Evolutionary conservation across 768 basidiomycete genomes (phyloP), one percentile per base, ranked within the genome.

Genomic region (Neoboletus subvelutipes): DNA sequence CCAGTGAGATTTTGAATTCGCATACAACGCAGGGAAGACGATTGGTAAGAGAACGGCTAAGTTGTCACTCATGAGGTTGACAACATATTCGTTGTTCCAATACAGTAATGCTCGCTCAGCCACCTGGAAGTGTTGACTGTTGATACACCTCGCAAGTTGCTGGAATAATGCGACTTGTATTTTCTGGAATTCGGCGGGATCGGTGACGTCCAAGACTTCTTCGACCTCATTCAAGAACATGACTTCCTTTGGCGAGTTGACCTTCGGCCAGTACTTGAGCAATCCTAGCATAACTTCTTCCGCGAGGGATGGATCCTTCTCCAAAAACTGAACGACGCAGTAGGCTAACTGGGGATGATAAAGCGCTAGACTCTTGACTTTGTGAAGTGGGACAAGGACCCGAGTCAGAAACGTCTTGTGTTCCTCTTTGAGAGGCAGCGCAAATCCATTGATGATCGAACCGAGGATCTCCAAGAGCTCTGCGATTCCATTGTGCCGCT

Each of bases 81-180:
- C 92, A 63, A 98, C 95, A 75, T 98, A 99, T 76, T 98, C 97
- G 76, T 98, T 98, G 77, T 98, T 98, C 97, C 97, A 99, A 73
- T 97, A 98, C 64, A 97, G 82, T 57, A 99, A 75, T 4, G 96
- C 96, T 42, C 97, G 85, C 73, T 99, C 97, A 7, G 97, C 96
- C 31, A 99, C 96, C 76, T 99, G 97, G 84, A 99, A 99, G 75
- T 99, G 97, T 72, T 98, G 97, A 68, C 92, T 94, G 71, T 96
- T 97, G 83, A 99, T 94, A 76, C 97, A 99, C 58, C 93, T 83
- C 34, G 95, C 88, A 29, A 99, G 82, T 72, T 98, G 97, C 53
- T 87, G 87, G 82, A 99, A 99, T 42, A 98, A 77, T 11, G 90
- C 84, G 20, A 91, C 78, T 73, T 97, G 92, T 58, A 98, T 91